Evolutionary conservation across 192 early-diverging fungal species (phyloP).

Genomic region (Backusella australiensis): DNA sequence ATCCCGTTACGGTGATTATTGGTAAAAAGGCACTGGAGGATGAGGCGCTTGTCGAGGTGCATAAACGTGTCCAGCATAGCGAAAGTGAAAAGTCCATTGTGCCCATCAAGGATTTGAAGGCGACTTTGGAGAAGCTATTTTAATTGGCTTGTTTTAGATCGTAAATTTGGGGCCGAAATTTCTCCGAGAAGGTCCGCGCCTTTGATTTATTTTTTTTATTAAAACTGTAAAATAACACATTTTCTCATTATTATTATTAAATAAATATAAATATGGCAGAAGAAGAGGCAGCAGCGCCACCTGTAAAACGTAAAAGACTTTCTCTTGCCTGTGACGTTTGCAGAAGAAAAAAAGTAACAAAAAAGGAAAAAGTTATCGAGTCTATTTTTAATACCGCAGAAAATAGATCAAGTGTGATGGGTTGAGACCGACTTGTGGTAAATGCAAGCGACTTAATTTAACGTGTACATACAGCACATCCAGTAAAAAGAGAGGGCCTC

Average conservation of each 20-base stretch:
- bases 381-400: background rate
- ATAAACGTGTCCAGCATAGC: slow-evolving; percentile 34
- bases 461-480: slow-evolving; percentile 80
- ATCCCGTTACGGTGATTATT: slow-evolving; percentile 73
- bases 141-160: background rate
- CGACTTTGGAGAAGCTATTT: background rate
- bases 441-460: slow-evolving; percentile 66
- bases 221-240: no score
- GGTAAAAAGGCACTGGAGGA: slow-evolving; percentile 59
- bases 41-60: slow-evolving; percentile 44
- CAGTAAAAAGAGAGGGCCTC: slow-evolving; percentile 87
- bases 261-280: background rate
- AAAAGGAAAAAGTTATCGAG: background rate
- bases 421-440: slow-evolving; percentile 73
- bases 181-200: background rate
- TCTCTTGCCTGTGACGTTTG: slow-evolving; percentile 72
- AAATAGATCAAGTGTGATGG: slow-evolving; percentile 80
- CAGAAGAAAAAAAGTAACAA: slow-evolving; percentile 64
- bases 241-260: no score
- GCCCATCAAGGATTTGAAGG: slow-evolving; percentile 6
- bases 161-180: background rate
- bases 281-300: background rate
- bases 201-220: no score
- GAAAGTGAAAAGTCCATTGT: slow-evolving; percentile 14
- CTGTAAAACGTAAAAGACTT: slow-evolving; percentile 58